Evolutionary conservation across 2,329 filamentous ascomycete genomes (phyloP).

Genomic region (Alternaria brassicicola): DNA sequence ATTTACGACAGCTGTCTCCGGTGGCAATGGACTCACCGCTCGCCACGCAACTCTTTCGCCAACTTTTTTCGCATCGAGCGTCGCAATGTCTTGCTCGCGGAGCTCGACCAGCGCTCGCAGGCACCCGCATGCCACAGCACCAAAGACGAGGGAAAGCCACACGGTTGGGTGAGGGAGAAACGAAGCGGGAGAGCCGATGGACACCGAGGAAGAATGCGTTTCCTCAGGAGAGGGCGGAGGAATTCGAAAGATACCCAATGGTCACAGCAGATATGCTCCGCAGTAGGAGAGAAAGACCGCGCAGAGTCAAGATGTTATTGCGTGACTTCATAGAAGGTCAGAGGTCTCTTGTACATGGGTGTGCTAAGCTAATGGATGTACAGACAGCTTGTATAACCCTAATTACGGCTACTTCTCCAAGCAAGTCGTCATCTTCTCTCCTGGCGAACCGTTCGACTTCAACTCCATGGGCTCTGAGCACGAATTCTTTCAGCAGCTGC

Average conservation of each 20-base stretch:
- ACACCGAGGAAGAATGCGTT: slow-evolving; percentile 81
- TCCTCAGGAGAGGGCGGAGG: slow-evolving; percentile 75
- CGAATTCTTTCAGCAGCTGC: slow-evolving; percentile 78
- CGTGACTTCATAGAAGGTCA: slow-evolving; percentile 95
- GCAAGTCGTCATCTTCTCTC: slow-evolving; percentile 93
- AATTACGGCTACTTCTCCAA: slow-evolving; percentile 96
- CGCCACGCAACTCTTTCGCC: slow-evolving; percentile 78
- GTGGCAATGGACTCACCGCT: slow-evolving; percentile 79
- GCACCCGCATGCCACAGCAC: slow-evolving; percentile 37
- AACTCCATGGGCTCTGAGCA: slow-evolving; percentile 79
- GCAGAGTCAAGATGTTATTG: slow-evolving; percentile 93
- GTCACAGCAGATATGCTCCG: slow-evolving; percentile 84
- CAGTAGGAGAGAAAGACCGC: slow-evolving; percentile 74
- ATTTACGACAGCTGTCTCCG: slow-evolving; percentile 15
- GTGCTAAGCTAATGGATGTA: neutral
- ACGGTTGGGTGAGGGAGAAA: slow-evolving; percentile 41
- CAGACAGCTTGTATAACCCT: slow-evolving; percentile 89
- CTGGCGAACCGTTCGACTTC: slow-evolving; percentile 91
- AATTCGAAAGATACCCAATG: slow-evolving; percentile 81
- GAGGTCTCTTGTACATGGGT: neutral
- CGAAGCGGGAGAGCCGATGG: slow-evolving; percentile 74
- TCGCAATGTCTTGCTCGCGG: slow-evolving; percentile 59
- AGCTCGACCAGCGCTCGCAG: slow-evolving; percentile 47
- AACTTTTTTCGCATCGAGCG: slow-evolving; percentile 78
- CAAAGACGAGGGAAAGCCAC: slow-evolving; percentile 42